Conservation (phyloP, 139 green algal genomes). For the Chlorella sorokiniana region DNA sequence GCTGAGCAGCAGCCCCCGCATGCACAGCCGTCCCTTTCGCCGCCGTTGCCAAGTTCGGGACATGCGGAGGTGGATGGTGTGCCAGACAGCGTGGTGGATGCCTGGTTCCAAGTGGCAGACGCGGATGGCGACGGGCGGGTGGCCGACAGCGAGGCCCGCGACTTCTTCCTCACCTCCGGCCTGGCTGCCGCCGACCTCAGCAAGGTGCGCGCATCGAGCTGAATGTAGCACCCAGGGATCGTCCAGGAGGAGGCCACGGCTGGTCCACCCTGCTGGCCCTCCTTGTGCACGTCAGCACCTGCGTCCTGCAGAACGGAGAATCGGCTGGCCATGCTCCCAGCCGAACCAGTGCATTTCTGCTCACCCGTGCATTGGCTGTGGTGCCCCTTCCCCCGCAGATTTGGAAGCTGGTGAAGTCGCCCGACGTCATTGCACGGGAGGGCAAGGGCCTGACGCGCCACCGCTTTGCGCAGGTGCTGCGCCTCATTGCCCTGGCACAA, state of each 20-base stretch:
- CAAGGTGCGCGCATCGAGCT: slow-evolving; percentile 14
- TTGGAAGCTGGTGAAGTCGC: slow-evolving; percentile 46
- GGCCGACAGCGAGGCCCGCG: slow-evolving; percentile 42
- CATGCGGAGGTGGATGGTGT: slow-evolving; percentile 38
- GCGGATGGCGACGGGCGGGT: slow-evolving; percentile 49
- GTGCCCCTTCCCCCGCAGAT: slow-evolving; percentile 40
- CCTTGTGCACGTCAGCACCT: too few relatives aligned
- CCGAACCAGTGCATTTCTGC: not conserved
- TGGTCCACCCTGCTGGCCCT: too few relatives aligned
- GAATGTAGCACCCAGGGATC: too few relatives aligned
- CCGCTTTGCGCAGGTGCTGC: slow-evolving; percentile 51
- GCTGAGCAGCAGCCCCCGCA: not conserved
- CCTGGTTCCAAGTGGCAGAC: slow-evolving; percentile 51
- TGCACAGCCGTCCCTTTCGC: not conserved
- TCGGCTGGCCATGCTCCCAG: too few relatives aligned
- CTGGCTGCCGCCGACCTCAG: slow-evolving; percentile 43
- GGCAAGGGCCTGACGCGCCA: slow-evolving; percentile 44
- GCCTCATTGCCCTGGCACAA: slow-evolving; percentile 53
- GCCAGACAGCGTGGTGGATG: slow-evolving; percentile 24
- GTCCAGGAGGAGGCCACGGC: too few relatives aligned
- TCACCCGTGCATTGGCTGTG: not conserved
- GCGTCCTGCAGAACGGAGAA: too few relatives aligned
- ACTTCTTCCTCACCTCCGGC: slow-evolving; percentile 52
- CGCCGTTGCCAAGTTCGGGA: not conserved
- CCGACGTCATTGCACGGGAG: slow-evolving; percentile 15